Evolutionary conservation across 768 basidiomycete species (phyloP).

Genomic region (Galerina marginata): DNA sequence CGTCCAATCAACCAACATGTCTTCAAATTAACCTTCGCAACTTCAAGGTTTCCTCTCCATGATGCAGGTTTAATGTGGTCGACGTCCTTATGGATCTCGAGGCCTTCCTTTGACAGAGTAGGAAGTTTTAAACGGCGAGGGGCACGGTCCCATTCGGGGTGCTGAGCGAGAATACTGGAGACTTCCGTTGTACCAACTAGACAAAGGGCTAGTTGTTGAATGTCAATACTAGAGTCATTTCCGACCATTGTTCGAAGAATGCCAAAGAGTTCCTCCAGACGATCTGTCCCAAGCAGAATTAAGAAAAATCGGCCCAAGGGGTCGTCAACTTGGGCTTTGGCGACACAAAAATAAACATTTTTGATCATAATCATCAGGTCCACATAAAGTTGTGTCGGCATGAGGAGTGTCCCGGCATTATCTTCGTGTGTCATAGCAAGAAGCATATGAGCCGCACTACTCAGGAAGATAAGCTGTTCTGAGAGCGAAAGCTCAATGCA

Average conservation of each 20-base stretch:
- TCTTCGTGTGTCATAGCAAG: slow-evolving; percentile 17
- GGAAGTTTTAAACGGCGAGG: slow-evolving; percentile 36
- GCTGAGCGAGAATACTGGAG: slow-evolving; percentile 31
- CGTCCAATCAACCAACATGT: slow-evolving; percentile 34
- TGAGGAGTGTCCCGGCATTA: slow-evolving; percentile 8
- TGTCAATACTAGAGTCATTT: slow-evolving; percentile 27
- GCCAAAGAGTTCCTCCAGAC: slow-evolving; percentile 37
- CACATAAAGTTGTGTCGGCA: slow-evolving; percentile 28
- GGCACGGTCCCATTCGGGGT: slow-evolving; percentile 40
- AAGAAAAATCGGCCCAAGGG: slow-evolving; percentile 34
- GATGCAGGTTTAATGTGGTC: slow-evolving; percentile 40
- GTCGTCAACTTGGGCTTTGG: slow-evolving; percentile 32
- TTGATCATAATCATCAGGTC: slow-evolving; percentile 30
- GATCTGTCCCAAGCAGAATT: slow-evolving; percentile 40
- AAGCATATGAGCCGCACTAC: slow-evolving; percentile 27
- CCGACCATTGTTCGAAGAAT: slow-evolving; percentile 36
- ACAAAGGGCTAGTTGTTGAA: slow-evolving; percentile 29
- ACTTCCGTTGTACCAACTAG: slow-evolving; percentile 33
- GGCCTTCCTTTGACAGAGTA: slow-evolving; percentile 19
- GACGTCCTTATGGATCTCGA: slow-evolving; percentile 19
- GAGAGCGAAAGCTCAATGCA: slow-evolving; percentile 21
- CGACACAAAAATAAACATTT: slow-evolving; percentile 32
- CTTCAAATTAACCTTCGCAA: slow-evolving; percentile 27
- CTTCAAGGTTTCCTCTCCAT: slow-evolving; percentile 34
- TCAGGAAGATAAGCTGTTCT: slow-evolving; percentile 30